Percentiles rank a stretch among this genome's conserved stretches.
Evolutionary conservation across 495 filamentous ascomycete species (phyloP).

Genomic region (Penicillium canescens): DNA sequence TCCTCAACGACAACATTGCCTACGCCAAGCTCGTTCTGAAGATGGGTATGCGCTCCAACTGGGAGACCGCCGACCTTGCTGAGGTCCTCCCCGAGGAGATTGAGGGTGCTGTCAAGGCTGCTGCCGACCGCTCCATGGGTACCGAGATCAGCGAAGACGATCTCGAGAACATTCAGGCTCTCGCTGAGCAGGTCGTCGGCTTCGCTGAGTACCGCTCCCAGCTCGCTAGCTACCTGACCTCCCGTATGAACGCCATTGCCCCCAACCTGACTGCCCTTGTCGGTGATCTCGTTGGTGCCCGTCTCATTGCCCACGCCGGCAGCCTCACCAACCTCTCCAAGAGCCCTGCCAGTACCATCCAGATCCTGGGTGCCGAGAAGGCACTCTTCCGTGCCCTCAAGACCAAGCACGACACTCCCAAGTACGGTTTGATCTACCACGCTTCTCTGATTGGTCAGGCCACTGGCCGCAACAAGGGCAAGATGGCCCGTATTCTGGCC

Average conservation of each 20-base stretch:
- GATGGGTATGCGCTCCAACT: constrained; percentile 84
- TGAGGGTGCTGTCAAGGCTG: constrained; percentile 85
- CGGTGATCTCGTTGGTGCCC: constrained; percentile 90
- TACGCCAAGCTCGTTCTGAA: constrained; percentile 83
- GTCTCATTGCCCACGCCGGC: constrained; percentile 93
- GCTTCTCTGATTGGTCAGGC: constrained; percentile 95
- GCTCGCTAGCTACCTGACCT: constrained; percentile 82
- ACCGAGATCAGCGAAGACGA: constrained; percentile 92
- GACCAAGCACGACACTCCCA: constrained; percentile 98
- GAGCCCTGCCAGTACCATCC: constrained; percentile 91
- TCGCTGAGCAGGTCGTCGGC: constrained; percentile 89
- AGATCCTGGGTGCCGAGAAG: constrained; percentile 98
- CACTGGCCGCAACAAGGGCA: constrained; percentile 97
- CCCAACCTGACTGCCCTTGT: constrained; percentile 94
- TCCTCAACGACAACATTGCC: constrained; percentile 96
- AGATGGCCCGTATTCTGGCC: constrained; percentile 95
- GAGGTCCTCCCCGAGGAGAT: constrained; percentile 97
- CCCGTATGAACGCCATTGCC: constrained; percentile 95
- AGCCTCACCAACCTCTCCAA: constrained; percentile 96
- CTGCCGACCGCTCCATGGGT: constrained; percentile 96
- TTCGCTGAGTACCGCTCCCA: constrained; percentile 88
- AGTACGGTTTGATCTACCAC: constrained; percentile 99
- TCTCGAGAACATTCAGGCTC: constrained; percentile 82
- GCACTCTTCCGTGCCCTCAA: constrained; percentile 97
- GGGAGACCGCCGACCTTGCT: constrained; percentile 72